Base-by-base conservation (phyloP, 2,329 filamentous ascomycete species). In the Diaporthe sp. region DNA sequence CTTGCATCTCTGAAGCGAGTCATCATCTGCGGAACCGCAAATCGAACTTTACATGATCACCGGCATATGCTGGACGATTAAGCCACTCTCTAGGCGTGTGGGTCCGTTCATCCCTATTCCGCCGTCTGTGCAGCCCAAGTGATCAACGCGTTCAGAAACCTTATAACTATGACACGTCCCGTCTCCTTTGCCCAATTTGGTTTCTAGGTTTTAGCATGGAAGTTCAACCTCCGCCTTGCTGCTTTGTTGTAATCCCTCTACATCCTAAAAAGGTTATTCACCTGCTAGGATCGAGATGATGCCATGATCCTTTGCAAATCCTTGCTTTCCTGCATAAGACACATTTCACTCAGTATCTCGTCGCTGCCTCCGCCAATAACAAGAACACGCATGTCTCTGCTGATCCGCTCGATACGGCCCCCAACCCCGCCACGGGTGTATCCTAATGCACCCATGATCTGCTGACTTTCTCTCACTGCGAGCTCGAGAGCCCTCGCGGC, bases 281-380 rank as follows among this genome's bases (percentile, higher is more conserved):
- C 10, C 27, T 32, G 9, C 42, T 22, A 65, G n/a, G 22, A 37
- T 25, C 19, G 6, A 37, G 30, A 19, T 4, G 19, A 66, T 51
- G 44, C 13, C 42, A 51, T 50, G 5, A 66, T 51, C n/a, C n/a
- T 66, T 22, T 66, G 44, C 30, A 66, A 27, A 17, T 66, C 63
- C 32, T 66, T 66, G 22, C 44, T 51, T 25, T 66, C 44, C 30
- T 66, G 63, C 63, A 66, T 66, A 7, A 66, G 63, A 22, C 63
- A 66, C 63, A 66, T 51, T 13, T 87, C 85, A 0, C 82, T 82
- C 65, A 87, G 80, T 74, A 87, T 87, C 77, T 87, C 86, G 72
- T 87, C 86, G 73, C 85, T 86, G 0, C 86, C 86, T 27, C 85
- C 85, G 19, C 85, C 84, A 0, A 87, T 79, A 5, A 85, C 85